Conservation (phyloP, 2,329 filamentous ascomycete species). For the Fusarium buxicola region DNA sequence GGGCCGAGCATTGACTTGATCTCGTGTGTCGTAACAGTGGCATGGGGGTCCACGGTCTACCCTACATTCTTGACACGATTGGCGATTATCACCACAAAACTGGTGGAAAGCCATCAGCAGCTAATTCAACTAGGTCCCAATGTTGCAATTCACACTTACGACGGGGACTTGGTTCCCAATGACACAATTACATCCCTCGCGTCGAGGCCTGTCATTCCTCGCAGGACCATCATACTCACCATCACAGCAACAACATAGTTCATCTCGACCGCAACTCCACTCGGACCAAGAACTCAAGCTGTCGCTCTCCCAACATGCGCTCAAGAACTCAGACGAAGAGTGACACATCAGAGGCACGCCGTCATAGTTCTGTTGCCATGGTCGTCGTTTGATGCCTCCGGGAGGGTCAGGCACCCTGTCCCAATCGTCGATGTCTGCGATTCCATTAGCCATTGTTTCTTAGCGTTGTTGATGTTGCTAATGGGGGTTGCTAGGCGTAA, state of each 20-base stretch:
- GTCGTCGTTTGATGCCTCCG: background rate
- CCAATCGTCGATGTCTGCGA: slow-evolving; percentile 27
- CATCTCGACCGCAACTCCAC: slow-evolving; percentile 12
- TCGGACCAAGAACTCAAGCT: slow-evolving; percentile 13
- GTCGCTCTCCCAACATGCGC: slow-evolving; percentile 16
- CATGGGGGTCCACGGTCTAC: background rate
- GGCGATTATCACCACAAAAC: background rate
- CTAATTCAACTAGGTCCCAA: background rate
- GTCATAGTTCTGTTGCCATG: background rate
- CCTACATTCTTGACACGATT: background rate
- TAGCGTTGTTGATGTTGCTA: background rate
- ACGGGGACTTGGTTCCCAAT: background rate
- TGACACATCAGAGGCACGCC: background rate
- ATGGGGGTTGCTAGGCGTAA: background rate
- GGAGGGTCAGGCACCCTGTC: background rate
- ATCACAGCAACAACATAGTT: slow-evolving; percentile 22
- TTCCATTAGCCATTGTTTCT: slow-evolving; percentile 21
- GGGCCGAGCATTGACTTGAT: background rate
- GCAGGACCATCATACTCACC: slow-evolving; percentile 1
- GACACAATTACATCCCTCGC: background rate
- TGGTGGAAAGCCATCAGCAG: slow-evolving; percentile 5
- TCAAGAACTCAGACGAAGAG: background rate
- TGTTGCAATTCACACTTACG: slow-evolving; percentile 2
- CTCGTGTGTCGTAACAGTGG: background rate
- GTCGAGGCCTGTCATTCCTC: background rate